phyloP scores from a whole-genome alignment of 441 rosid species.

The Metrosideros polymorpha region DNA sequence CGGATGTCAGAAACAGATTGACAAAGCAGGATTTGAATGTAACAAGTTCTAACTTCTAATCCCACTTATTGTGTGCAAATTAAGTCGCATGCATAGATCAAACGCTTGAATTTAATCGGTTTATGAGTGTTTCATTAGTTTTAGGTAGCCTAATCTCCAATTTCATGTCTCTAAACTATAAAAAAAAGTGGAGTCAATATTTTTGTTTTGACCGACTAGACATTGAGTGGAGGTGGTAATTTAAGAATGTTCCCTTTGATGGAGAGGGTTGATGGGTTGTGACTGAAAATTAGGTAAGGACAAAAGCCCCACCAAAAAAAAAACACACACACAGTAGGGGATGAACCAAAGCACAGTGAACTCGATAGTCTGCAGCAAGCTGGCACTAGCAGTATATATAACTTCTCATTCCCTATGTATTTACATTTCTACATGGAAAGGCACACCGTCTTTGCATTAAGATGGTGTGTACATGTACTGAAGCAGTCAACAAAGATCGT shows the following conservation, averaged over 20 bases:
- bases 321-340: not conserved
- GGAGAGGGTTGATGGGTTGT: not conserved
- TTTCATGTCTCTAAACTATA: not conserved
- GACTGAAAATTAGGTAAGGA: not conserved
- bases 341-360: not conserved
- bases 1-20: not conserved
- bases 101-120: not conserved
- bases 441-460: not conserved
- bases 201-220: not conserved
- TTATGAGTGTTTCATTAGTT: not conserved
- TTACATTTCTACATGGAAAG: not conserved
- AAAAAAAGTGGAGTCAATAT: not conserved
- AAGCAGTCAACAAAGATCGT: not conserved
- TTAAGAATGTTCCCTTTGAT: not conserved
- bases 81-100: not conserved
- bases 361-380: not conserved
- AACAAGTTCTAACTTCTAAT: not conserved
- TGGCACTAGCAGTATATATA: not conserved
- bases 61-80: too few relatives aligned
- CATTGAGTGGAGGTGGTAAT: not conserved
- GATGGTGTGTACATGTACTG: not conserved
- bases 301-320: too few relatives aligned
- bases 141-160: not conserved
- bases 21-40: not conserved
- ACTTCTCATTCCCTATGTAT: not conserved